A percentile compares a stretch with the other conserved stretches of the same genome.
These are phyloP conservation scores for Lipomyces mesembrius DNA, from an alignment of 805 yeast species.

Conservation along the genomic window DNA sequence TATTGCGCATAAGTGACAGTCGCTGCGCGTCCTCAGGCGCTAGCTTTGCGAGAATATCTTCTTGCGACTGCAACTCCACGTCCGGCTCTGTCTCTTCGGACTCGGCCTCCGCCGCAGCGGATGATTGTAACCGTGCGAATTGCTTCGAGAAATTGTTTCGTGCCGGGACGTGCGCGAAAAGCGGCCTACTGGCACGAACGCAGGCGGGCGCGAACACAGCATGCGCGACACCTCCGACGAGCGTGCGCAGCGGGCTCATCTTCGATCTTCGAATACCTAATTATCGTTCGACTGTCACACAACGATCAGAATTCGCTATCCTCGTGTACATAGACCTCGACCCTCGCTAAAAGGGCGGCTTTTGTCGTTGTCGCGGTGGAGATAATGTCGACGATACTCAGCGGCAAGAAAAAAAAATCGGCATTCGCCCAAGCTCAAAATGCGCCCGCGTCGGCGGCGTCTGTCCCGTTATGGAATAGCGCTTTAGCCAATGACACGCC, in stretches of 20 bases:
- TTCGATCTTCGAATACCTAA: not conserved
- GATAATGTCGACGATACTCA: not conserved
- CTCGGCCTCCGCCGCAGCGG: slow-evolving; percentile 24
- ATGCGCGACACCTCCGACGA: not conserved
- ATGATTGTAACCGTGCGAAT: slow-evolving; percentile 41
- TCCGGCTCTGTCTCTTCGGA: slow-evolving; percentile 3
- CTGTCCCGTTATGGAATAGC: not conserved
- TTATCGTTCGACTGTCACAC: not conserved
- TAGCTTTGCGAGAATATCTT: slow-evolving; percentile 43
- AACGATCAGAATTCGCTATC: not conserved
- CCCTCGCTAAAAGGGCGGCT: not conserved
- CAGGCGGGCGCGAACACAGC: not conserved
- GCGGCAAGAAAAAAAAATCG: slow-evolving; percentile 1
- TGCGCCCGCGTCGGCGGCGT: not conserved
- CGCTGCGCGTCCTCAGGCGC: slow-evolving; percentile 48
- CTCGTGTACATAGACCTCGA: not conserved
- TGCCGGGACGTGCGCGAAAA: not conserved
- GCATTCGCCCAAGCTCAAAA: too few relatives aligned
- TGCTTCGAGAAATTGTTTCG: not conserved
- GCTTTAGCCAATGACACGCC: slow-evolving; percentile 1
- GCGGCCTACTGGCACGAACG: not conserved
- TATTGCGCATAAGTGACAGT: slow-evolving; percentile 75
- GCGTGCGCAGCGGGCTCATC: slow-evolving; percentile 11
- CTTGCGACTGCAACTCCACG: slow-evolving; percentile 17
- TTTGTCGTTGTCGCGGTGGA: not conserved